phyloP scores from a whole-genome alignment of 805 yeast species.

The Ogataea nakhonphanomensis region DNA sequence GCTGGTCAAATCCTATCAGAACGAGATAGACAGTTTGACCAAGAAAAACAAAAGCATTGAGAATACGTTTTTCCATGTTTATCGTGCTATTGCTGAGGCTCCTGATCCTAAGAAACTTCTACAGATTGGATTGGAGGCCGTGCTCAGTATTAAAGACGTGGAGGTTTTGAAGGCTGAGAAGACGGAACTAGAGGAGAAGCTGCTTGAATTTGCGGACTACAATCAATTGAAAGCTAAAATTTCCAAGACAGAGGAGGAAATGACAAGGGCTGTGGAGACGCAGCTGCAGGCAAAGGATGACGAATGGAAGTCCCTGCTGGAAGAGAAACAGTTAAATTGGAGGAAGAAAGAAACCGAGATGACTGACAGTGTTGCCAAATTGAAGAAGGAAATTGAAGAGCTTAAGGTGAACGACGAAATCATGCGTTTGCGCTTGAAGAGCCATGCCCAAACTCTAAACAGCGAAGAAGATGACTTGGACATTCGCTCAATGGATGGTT shows the following conservation, averaged over 20 bases:
- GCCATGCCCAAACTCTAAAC: conserved; percentile 44
- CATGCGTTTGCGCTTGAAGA: conserved; percentile 52
- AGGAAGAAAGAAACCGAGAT: conserved; percentile 50
- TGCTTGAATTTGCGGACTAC: conserved; percentile 71
- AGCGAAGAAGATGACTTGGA: conserved; percentile 22
- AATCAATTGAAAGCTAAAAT: conserved; percentile 67
- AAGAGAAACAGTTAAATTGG: conserved; percentile 76
- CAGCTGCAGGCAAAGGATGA: conserved; percentile 68
- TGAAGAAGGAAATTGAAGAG: conserved; percentile 58
- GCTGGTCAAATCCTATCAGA: conserved; percentile 76
- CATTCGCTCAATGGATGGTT: conserved; percentile 4
- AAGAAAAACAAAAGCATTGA: conserved; percentile 75
- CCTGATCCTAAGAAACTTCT: conserved; percentile 89
- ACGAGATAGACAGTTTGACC: conserved; percentile 81
- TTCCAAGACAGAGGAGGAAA: conserved; percentile 54
- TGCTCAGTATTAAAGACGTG: conserved; percentile 45
- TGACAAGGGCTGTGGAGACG: conserved; percentile 51
- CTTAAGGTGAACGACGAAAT: conserved; percentile 63
- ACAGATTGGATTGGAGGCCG: conserved; percentile 64
- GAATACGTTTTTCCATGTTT: conserved; percentile 65
- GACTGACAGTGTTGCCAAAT: conserved; percentile 46
- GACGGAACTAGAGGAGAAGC: conserved; percentile 49
- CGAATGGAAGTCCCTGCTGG: conserved; percentile 62
- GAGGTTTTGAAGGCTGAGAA: conserved; percentile 51
- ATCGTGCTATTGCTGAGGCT: conserved; percentile 77